Evolutionary conservation across 352 stramenopile species (phyloP), one percentile per base, ranked within the genome.

Genomic region (Phytophthora meadii): DNA sequence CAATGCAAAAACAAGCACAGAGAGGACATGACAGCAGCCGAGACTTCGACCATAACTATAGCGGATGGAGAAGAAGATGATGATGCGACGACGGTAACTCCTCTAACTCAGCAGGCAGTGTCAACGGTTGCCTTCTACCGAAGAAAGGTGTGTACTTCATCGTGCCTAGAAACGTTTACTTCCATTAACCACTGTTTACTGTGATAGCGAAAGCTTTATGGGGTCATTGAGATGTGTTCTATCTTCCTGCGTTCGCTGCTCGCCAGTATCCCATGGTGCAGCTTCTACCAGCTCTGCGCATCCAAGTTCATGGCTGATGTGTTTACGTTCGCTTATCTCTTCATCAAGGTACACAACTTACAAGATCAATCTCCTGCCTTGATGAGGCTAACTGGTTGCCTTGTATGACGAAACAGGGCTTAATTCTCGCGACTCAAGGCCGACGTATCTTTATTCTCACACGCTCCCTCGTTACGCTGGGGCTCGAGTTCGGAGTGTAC

Each of bases 261-360:
- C 7, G 82, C 86, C 0, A 78, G 75, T 5, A 62, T 92, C 22
- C 86, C 86, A 12, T 94, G 86, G 86, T 93, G 77, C 65, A 82
- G 60, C n/a, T 92, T 88, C 42, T 94, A 94, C 57, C 80, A 88
- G 74, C 56, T 90, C 3, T 88, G 82, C 45, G 57, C 80, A 2
- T 91, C 84, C 17, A 90, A 90, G 59, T 84, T 89, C 25, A 86
- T 94, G 49, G 86, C 72, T 24, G 75, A 93, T 42, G 64, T 88
- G 25, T 91, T 94, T 28, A 89, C 82, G 4, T 89, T 92, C 65
- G 65, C 74, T 10, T 94, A 94, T 61, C 76, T 93, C 40, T 82
- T 90, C 54, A 74, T 87, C 59, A 93, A 92, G 77, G 82, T 91
- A 72, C 17, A 48, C n/a, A 45, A 47, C 34, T 12, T 37, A 27